Conservation (phyloP, 495 filamentous ascomycete genomes). For the Hyaloscypha finlandica region DNA sequence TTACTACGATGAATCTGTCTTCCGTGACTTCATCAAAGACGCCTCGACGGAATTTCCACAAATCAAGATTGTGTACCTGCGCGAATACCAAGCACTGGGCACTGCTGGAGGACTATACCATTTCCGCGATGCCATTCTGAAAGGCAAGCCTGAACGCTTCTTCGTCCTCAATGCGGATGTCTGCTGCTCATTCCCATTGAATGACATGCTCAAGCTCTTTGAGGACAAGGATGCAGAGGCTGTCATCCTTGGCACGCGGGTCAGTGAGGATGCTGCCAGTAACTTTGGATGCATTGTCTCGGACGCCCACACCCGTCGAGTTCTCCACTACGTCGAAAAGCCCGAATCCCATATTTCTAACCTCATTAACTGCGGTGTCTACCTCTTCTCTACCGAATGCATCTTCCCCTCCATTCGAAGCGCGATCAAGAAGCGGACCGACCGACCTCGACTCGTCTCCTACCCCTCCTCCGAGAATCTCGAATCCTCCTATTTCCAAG, state of each 20-base stretch:
- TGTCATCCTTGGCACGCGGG: constrained; percentile 91
- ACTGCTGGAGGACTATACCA: constrained; percentile 98
- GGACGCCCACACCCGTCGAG: constrained; percentile 90
- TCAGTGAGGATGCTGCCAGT: constrained; percentile 86
- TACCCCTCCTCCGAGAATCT: constrained; percentile 96
- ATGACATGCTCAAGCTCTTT: constrained; percentile 91
- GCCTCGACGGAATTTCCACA: constrained; percentile 80
- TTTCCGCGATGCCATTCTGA: constrained; percentile 98
- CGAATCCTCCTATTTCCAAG: constrained; percentile 73
- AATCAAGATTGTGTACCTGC: constrained; percentile 90
- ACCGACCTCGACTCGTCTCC: constrained; percentile 85
- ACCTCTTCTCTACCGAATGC: constrained; percentile 91
- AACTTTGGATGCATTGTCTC: constrained; percentile 99
- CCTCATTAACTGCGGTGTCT: constrained; percentile 99
- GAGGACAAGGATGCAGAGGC: constrained; percentile 96
- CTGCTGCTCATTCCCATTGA: constrained; percentile 97
- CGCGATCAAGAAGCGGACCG: constrained; percentile 93
- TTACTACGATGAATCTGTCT: constrained; percentile 97
- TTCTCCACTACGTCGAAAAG: constrained; percentile 99
- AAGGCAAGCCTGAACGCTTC: constrained; percentile 90
- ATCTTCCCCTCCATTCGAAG: constrained; percentile 96
- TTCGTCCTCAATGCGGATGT: constrained; percentile 99
- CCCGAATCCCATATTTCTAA: constrained; percentile 98
- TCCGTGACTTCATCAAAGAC: constrained; percentile 97
- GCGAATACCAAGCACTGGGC: constrained; percentile 95